Percentiles rank a stretch among this genome's conserved stretches.
phyloP scores from a whole-genome alignment of 1,284 basidiomycete species.

The Pseudomicrostroma phylloplanum region DNA sequence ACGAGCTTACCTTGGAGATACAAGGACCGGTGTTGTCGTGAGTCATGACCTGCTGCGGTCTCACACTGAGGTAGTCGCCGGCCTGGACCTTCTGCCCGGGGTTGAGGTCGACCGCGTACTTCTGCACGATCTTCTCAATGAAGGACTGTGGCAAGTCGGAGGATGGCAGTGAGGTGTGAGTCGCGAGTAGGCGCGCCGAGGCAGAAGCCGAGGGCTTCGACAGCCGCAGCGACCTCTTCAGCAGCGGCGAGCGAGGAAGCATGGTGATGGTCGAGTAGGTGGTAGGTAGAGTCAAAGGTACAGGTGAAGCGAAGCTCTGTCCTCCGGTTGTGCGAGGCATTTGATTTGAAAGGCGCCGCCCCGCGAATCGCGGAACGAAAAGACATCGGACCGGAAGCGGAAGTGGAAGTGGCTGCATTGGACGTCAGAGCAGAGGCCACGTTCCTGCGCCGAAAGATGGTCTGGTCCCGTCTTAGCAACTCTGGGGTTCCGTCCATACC shows the following conservation, averaged over 20 bases:
- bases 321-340: no score
- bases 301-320: no score
- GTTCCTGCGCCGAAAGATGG: no score
- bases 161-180: constrained; percentile 5
- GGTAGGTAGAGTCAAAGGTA: neutral
- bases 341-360: no score
- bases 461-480: no score
- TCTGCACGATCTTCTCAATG: constrained; percentile 97
- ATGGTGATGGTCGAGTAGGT: neutral
- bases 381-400: no score
- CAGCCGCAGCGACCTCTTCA: neutral
- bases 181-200: constrained; percentile 4
- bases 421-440: no score
- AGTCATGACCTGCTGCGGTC: constrained; percentile 77
- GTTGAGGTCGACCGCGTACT: constrained; percentile 84
- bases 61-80: constrained; percentile 99
- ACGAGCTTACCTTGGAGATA: constrained; percentile 58
- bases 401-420: no score
- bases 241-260: neutral
- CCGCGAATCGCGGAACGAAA: no score
- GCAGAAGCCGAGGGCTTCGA: neutral
- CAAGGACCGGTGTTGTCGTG: constrained; percentile 91
- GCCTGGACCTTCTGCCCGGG: constrained; percentile 63
- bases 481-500: no score
- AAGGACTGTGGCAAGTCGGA: constrained; percentile 63